Conservation (phyloP, 805 yeast genomes). For the Nakazawaea peltata region DNA sequence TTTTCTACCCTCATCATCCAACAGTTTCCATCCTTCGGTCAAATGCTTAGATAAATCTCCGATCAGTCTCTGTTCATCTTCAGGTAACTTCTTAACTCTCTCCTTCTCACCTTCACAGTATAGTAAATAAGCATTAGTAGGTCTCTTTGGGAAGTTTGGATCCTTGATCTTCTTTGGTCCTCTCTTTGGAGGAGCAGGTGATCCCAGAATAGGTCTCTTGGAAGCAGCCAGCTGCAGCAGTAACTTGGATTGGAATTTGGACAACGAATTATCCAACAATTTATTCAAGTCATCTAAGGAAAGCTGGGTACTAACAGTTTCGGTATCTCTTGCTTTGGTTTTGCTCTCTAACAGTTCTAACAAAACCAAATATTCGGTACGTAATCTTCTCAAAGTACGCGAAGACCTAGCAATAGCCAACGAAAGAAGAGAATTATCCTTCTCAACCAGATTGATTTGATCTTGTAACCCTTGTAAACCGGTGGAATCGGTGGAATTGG, state of each 20-base stretch:
- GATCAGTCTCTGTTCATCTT: conserved; percentile 30
- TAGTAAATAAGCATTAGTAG: conserved; percentile 81
- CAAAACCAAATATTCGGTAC: conserved; percentile 76
- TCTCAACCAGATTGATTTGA: conserved; percentile 65
- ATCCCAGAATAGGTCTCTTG: conserved; percentile 15
- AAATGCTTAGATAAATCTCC: conserved; percentile 68
- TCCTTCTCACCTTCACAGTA: conserved; percentile 87
- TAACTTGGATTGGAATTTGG: conserved; percentile 18
- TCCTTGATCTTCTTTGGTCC: conserved; percentile 45
- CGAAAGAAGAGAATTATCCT: conserved; percentile 67
- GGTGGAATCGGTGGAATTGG: too few relatives aligned
- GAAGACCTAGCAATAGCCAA: conserved; percentile 73
- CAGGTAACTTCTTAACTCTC: conserved; percentile 48
- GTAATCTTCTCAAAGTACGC: conserved; percentile 63
- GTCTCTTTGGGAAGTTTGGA: conserved; percentile 82
- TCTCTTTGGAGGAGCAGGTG: conserved; percentile 15
- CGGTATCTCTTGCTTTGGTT: conserved; percentile 15
- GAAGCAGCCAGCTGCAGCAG: conserved; percentile 2
- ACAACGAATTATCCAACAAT: conserved; percentile 15
- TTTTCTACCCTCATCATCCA: conserved; percentile 59
- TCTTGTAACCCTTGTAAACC: too few relatives aligned
- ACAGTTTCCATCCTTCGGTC: conserved; percentile 79
- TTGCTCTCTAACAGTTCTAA: conserved; percentile 71
- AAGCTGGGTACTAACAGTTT: background rate
- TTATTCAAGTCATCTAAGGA: conserved; percentile 16